Conservation (phyloP, 2,329 filamentous ascomycete species). For the Hypoxylon sp. region DNA sequence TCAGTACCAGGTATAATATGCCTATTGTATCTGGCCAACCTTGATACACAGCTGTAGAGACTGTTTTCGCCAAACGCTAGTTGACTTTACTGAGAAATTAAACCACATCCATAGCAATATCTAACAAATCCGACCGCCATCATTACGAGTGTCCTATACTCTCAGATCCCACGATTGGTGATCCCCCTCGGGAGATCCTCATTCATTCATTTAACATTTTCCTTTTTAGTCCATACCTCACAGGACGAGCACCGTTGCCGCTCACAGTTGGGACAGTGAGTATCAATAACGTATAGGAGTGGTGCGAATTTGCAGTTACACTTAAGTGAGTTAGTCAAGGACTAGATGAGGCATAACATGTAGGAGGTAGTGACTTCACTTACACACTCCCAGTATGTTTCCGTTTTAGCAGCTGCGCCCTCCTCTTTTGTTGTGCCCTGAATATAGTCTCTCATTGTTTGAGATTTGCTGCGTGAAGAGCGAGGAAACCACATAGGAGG, state of each 20-base stretch:
- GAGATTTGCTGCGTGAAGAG: background rate
- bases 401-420: background rate
- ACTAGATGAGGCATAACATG: background rate
- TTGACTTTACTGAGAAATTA: too few species aligned
- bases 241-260: background rate
- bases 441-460: background rate
- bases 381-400: slow-evolving; percentile 4
- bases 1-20: background rate
- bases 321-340: slow-evolving; percentile 1
- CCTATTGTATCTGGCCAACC: background rate
- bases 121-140: background rate
- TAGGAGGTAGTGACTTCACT: background rate
- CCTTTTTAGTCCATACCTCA: background rate
- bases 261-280: background rate
- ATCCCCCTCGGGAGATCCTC: background rate
- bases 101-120: background rate
- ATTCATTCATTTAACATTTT: background rate
- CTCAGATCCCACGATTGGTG: background rate
- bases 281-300: background rate
- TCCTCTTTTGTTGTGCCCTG: background rate
- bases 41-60: slow-evolving; percentile 3
- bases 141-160: background rate
- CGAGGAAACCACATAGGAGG: background rate
- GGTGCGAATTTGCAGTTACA: background rate
- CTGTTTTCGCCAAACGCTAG: background rate